Evolutionary conservation across 2,329 filamentous ascomycete genomes (phyloP).

Genomic region (Endocalyx cinctus): DNA sequence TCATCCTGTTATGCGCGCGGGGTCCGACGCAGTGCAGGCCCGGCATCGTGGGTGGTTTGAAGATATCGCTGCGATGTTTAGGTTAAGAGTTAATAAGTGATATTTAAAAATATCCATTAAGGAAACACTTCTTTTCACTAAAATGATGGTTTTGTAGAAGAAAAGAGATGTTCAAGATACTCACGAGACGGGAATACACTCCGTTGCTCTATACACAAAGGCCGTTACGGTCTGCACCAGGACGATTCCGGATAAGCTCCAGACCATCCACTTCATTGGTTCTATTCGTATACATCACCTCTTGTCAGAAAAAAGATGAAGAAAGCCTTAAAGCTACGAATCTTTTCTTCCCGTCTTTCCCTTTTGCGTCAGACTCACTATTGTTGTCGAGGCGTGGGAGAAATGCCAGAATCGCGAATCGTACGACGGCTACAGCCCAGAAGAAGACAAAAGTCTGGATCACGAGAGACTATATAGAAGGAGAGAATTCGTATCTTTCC

Average conservation of each 20-base stretch:
- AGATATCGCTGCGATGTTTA: conserved; percentile 10
- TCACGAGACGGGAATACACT: conserved; percentile 10
- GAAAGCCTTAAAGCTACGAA: too few relatives aligned
- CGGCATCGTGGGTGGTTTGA: conserved; percentile 12
- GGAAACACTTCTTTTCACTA: too few relatives aligned
- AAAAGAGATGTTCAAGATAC: too few relatives aligned
- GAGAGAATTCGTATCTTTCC: conserved; percentile 10
- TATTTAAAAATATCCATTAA: too few relatives aligned
- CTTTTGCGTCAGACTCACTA: conserved; percentile 24
- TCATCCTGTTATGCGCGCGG: conserved; percentile 22
- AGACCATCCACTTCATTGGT: too few relatives aligned
- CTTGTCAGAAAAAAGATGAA: too few relatives aligned
- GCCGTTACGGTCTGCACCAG: conserved; percentile 9
- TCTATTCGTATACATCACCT: too few relatives aligned
- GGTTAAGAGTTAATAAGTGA: too few relatives aligned
- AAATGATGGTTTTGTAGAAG: too few relatives aligned
- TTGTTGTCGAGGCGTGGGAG: conserved; percentile 29
- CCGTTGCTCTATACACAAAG: conserved; percentile 11
- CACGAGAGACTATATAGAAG: conserved; percentile 12
- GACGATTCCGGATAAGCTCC: conserved; percentile 9
- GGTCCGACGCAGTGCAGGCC: conserved; percentile 21
- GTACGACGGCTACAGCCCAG: conserved; percentile 25
- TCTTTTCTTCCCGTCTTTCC: too few relatives aligned
- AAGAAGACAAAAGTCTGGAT: conserved; percentile 25
- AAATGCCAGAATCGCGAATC: conserved; percentile 30